Evolutionary conservation across 169 alveolate genomes (phyloP), one percentile per base, ranked within the genome.

Genomic region (Cryptosporidium tyzzeri): DNA sequence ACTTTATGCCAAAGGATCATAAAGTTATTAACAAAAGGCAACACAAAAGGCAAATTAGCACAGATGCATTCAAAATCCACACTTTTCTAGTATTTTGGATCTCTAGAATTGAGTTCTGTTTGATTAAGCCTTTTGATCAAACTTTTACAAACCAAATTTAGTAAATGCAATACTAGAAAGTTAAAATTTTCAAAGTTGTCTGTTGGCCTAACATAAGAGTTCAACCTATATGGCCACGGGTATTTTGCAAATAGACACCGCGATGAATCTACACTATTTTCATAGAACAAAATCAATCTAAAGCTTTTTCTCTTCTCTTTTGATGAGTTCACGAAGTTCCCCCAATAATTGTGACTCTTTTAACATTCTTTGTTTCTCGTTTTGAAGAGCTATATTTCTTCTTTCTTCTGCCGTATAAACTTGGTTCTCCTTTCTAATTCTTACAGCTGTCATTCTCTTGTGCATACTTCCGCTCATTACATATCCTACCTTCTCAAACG

Each of bases 381-480:
- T 95, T 71, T 85, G 91, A 67, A 95, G 91, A 41, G 94, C 95
- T 69, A 93, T 91, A 26, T 95, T 95, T 71, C 96, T 92, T 59
- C 94, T 94, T 51, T 95, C 95, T 75, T 95, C 96, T 16, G 94
- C 95, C 55, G 96, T 91, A 55, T 92, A 87, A 8, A 94, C 95
- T 85, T 96, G 95, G 71, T 92, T 94, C 85, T 96, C 97, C 70
- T 95, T 95, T 91, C 97, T 91, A 55, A 94, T 92, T 53, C 98
- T 94, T 37, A 96, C 95, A n/a, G 98, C 97, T 89, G 95, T 95
- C 97, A 95, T 96, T 70, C 96, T 93, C 70, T 94, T 93, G 70
- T 93, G 92, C 68, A 95, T 92, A 41, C 96, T 92, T 37, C 99
- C 99, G 80, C 97, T 94, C 99, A 97, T 97, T 31, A 97, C 99